Evolutionary conservation across 2,329 filamentous ascomycete species (phyloP).

Genomic region (Bipolaris zeicola): DNA sequence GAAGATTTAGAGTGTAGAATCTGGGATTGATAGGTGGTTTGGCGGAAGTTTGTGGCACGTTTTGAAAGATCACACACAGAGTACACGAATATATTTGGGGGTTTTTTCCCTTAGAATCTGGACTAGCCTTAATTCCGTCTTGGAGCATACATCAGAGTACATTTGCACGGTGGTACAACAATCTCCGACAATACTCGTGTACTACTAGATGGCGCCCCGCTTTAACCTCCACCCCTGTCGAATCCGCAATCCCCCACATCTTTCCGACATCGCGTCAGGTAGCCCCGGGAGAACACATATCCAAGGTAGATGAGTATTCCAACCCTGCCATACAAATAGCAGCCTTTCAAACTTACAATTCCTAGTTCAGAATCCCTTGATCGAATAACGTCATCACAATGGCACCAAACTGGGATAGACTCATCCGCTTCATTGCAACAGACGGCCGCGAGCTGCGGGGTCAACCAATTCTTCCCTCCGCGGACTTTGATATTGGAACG

Average conservation of each 20-base stretch:
- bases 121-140: neutral
- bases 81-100: neutral
- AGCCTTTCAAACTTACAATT: neutral
- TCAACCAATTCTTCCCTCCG: slow-evolving; percentile 56
- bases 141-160: no score
- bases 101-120: neutral
- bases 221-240: slow-evolving; percentile 2
- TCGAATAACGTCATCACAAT: slow-evolving; percentile 10
- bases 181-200: neutral
- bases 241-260: slow-evolving; percentile 20
- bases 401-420: slow-evolving; percentile 54
- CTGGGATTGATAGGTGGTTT: neutral
- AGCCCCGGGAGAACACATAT: slow-evolving; percentile 27
- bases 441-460: slow-evolving; percentile 59
- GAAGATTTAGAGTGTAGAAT: neutral
- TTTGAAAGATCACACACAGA: neutral
- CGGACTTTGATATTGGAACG: slow-evolving; percentile 57
- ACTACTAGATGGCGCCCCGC: no score
- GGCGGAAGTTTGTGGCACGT: neutral
- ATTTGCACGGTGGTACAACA: neutral
- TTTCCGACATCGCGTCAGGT: slow-evolving; percentile 20
- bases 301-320: slow-evolving; percentile 5
- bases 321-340: neutral
- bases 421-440: slow-evolving; percentile 61
- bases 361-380: neutral